A percentile compares a stretch with the other conserved stretches of the same genome.
Evolutionary conservation across 345 rosid genomes (phyloP).

Genomic region (Ceriops tagal): DNA sequence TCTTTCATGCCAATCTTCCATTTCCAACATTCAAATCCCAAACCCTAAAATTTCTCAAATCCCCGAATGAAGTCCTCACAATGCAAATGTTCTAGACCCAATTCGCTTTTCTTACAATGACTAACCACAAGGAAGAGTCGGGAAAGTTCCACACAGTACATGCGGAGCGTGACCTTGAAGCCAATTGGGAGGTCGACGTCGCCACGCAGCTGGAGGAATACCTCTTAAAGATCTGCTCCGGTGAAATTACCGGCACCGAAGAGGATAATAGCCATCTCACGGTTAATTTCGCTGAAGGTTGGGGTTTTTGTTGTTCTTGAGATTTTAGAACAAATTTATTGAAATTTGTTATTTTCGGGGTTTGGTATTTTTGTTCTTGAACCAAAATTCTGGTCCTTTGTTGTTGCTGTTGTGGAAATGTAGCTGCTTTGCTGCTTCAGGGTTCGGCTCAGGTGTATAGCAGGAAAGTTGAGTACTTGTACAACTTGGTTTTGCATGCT

Average conservation of each 20-base stretch:
- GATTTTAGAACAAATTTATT: background rate
- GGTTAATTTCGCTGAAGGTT: slow-evolving; percentile 94
- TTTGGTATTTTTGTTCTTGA: slow-evolving; percentile 4
- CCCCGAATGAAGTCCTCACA: slow-evolving; percentile 1
- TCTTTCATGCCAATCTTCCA: background rate
- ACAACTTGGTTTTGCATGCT: slow-evolving; percentile 84
- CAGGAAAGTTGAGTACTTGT: slow-evolving; percentile 92
- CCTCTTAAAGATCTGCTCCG: slow-evolving; percentile 78
- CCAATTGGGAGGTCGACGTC: slow-evolving; percentile 94
- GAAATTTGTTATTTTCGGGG: background rate
- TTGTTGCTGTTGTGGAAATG: slow-evolving; percentile 22
- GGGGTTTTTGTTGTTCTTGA: background rate
- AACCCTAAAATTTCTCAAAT: slow-evolving; percentile 17
- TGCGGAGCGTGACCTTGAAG: slow-evolving; percentile 80
- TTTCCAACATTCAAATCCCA: background rate
- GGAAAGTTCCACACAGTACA: slow-evolving; percentile 56
- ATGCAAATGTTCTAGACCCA: background rate
- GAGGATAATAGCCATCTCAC: slow-evolving; percentile 36
- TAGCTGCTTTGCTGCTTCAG: slow-evolving; percentile 98
- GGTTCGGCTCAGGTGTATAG: slow-evolving; percentile 97
- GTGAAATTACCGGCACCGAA: slow-evolving; percentile 56
- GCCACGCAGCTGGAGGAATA: slow-evolving; percentile 84
- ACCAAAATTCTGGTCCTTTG: background rate
- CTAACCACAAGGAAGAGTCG: slow-evolving; percentile 24
- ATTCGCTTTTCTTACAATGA: slow-evolving; percentile 22